Evolutionary conservation across 495 filamentous ascomycete genomes (phyloP).

Genomic region (Tuber borchii): DNA sequence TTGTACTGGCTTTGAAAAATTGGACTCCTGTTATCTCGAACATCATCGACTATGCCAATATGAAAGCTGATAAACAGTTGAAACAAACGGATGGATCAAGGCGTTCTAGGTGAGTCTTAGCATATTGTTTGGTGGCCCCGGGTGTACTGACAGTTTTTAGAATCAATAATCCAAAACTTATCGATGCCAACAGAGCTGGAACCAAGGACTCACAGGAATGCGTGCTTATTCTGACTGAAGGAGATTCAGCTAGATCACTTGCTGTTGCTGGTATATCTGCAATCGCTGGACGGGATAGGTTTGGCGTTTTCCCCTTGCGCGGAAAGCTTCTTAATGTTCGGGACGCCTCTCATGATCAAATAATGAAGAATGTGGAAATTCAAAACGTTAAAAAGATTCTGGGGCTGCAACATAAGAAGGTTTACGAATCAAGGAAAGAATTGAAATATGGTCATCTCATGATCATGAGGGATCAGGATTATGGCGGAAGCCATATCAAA

Average conservation of each 20-base stretch:
- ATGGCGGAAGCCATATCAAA: constrained; percentile 98
- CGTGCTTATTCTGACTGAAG: too few species aligned
- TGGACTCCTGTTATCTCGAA: too few species aligned
- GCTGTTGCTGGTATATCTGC: too few species aligned
- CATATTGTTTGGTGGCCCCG: not conserved
- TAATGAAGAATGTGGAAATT: constrained; percentile 92
- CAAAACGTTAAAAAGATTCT: constrained; percentile 99
- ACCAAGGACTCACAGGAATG: constrained; percentile 87
- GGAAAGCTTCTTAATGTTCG: constrained; percentile 98
- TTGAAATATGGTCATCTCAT: constrained; percentile 97
- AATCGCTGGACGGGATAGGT: too few species aligned
- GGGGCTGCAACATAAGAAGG: constrained; percentile 91
- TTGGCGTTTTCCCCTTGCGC: too few species aligned
- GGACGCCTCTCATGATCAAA: constrained; percentile 89
- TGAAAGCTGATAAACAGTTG: constrained; percentile 82
- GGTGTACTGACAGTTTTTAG: constrained; percentile 46
- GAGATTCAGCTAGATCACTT: too few species aligned
- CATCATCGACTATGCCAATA: too few species aligned
- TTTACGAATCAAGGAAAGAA: too few species aligned
- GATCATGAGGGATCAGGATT: constrained; percentile 99
- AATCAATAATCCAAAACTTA: constrained; percentile 94
- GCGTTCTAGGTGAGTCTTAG: constrained; percentile 47
- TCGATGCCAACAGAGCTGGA: constrained; percentile 93
- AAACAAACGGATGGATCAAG: constrained; percentile 86
- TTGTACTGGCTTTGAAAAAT: too few species aligned